Percentiles rank a stretch among this genome's conserved stretches.
Conservation (phyloP, 805 yeast species). For the Pachysolen tannophilus region DNA sequence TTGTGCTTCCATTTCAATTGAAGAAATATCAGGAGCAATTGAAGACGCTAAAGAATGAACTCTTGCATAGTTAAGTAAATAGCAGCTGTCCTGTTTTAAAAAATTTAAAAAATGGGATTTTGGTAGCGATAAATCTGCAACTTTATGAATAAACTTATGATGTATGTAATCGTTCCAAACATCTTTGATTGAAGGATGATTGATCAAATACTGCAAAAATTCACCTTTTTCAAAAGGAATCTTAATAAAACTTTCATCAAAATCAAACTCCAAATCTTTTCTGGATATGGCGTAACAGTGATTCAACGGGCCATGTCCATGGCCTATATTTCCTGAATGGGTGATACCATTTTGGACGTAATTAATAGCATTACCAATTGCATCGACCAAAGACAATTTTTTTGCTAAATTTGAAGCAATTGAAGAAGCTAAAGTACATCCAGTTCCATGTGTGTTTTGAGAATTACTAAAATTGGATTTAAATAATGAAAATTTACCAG, state of each 20-base stretch:
- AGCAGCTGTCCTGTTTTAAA: constrained; percentile 59
- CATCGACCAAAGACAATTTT: constrained; percentile 32
- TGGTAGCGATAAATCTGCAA: constrained; percentile 46
- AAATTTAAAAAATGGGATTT: constrained; percentile 35
- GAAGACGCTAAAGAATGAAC: constrained; percentile 58
- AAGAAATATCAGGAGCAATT: constrained; percentile 47
- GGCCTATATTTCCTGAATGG: constrained; percentile 33
- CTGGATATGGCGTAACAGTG: constrained; percentile 34
- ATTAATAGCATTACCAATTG: constrained; percentile 50
- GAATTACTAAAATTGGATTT: constrained; percentile 39
- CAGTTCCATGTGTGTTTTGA: constrained; percentile 74
- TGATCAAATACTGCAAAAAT: constrained; percentile 41
- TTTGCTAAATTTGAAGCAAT: constrained; percentile 67
- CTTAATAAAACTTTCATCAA: constrained; percentile 8
- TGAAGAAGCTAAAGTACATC: constrained; percentile 77
- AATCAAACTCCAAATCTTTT: too few species aligned
- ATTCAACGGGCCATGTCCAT: constrained; percentile 68
- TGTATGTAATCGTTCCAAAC: constrained; percentile 51
- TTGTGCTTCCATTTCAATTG: constrained; percentile 39
- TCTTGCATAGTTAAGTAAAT: constrained; percentile 59
- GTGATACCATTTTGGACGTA: constrained; percentile 60
- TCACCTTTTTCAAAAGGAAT: constrained; percentile 26
- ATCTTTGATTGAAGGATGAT: constrained; percentile 46
- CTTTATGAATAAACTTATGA: constrained; percentile 51
- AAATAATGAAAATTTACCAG: constrained; percentile 30